Conservation (phyloP, 495 filamentous ascomycete species). For the Penicillium argentinense region DNA sequence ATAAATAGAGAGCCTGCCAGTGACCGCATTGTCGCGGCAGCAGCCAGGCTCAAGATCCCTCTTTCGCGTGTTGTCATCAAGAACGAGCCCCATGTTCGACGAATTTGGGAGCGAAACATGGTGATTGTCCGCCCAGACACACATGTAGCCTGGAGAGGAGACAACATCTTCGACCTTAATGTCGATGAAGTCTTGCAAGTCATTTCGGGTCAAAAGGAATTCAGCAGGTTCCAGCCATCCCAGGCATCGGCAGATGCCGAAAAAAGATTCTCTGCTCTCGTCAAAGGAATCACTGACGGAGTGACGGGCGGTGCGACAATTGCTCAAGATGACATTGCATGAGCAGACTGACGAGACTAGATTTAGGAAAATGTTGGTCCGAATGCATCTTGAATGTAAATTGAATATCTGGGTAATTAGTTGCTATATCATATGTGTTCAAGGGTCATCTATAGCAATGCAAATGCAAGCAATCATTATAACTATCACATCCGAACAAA, state of each 20-base stretch:
- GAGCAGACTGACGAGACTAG: neutral
- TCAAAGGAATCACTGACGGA: conserved; percentile 3
- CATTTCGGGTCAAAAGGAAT: conserved; percentile 2
- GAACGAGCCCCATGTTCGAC: neutral
- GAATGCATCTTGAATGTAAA: too few relatives aligned
- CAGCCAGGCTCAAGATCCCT: neutral
- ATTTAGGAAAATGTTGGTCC: too few relatives aligned
- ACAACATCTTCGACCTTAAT: conserved; percentile 1
- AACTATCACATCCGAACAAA: neutral
- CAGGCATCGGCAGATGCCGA: neutral
- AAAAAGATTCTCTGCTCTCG: neutral
- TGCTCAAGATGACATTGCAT: conserved; percentile 1
- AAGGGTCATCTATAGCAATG: too few relatives aligned
- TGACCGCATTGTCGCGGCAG: neutral
- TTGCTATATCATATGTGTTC: too few relatives aligned
- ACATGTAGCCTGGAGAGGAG: conserved; percentile 15
- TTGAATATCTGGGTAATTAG: too few relatives aligned
- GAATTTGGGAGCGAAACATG: conserved; percentile 2
- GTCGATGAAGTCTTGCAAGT: conserved; percentile 4
- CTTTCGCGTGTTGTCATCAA: neutral
- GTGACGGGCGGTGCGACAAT: neutral
- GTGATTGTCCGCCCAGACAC: conserved; percentile 9
- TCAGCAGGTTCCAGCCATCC: conserved; percentile 4
- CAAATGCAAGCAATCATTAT: neutral
- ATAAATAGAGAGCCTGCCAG: neutral